Evolutionary conservation across 2,329 filamentous ascomycete species (phyloP).

Genomic region (Beauveria australis): DNA sequence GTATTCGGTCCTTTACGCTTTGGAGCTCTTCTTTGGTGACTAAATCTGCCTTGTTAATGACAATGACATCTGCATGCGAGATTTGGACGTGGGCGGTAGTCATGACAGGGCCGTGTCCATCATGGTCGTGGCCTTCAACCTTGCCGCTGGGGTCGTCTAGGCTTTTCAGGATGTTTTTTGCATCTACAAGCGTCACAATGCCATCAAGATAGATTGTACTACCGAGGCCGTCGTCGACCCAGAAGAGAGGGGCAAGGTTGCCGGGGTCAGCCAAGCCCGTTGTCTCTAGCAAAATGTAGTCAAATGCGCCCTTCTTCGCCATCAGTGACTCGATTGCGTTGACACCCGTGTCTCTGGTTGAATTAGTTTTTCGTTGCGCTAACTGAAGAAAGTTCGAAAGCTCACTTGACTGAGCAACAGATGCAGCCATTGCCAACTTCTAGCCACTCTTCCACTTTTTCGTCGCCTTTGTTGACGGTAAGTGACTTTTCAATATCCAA

Average conservation of each 20-base stretch:
- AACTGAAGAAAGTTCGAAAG: neutral
- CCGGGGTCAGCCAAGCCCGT: slow-evolving; percentile 92
- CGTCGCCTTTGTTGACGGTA: slow-evolving; percentile 76
- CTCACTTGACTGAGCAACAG: slow-evolving; percentile 90
- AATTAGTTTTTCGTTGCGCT: slow-evolving; percentile 17
- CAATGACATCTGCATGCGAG: slow-evolving; percentile 88
- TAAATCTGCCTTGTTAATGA: slow-evolving; percentile 89
- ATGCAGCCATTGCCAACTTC: slow-evolving; percentile 95
- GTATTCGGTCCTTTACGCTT: slow-evolving; percentile 61
- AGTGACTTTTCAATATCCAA: slow-evolving; percentile 93
- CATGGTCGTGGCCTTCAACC: slow-evolving; percentile 42
- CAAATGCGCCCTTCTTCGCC: slow-evolving; percentile 86
- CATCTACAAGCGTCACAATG: slow-evolving; percentile 91
- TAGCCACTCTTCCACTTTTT: slow-evolving; percentile 87
- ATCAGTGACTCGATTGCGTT: slow-evolving; percentile 93
- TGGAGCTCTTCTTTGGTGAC: slow-evolving; percentile 63
- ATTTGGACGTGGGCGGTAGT: slow-evolving; percentile 95
- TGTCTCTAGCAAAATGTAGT: slow-evolving; percentile 96
- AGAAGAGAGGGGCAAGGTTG: slow-evolving; percentile 92
- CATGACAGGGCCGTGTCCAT: slow-evolving; percentile 58
- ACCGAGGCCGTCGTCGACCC: slow-evolving; percentile 92
- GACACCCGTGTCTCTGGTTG: slow-evolving; percentile 72
- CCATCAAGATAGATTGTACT: slow-evolving; percentile 95
- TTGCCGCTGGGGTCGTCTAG: slow-evolving; percentile 63
- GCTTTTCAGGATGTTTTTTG: slow-evolving; percentile 78